These are phyloP conservation scores for Plantago ovata DNA, from an alignment of 257 asterid species.

Conservation along the genomic window DNA sequence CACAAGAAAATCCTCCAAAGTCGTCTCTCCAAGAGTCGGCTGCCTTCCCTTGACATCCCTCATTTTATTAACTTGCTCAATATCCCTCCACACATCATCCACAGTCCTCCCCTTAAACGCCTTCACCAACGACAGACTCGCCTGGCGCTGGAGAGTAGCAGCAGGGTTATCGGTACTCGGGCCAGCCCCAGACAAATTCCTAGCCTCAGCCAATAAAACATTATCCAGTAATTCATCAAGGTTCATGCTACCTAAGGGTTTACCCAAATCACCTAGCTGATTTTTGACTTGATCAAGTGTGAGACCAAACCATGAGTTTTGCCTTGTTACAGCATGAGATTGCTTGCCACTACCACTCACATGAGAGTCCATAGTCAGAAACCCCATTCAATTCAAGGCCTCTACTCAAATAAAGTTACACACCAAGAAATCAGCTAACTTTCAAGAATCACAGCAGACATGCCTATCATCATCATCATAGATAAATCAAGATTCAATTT, in stretches of 20 bases:
- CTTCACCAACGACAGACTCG: constrained; percentile 51
- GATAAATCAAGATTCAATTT: constrained; percentile 9
- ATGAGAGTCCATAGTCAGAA: constrained; percentile 68
- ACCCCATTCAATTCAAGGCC: constrained; percentile 65
- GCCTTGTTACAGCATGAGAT: constrained; percentile 41
- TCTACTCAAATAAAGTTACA: neutral
- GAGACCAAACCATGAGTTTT: constrained; percentile 64
- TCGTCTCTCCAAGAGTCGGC: constrained; percentile 65
- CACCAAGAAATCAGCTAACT: neutral
- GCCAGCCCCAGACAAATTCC: constrained; percentile 29
- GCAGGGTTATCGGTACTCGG: constrained; percentile 35
- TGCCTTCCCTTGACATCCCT: constrained; percentile 36
- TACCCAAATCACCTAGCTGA: constrained; percentile 53
- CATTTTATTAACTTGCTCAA: constrained; percentile 46
- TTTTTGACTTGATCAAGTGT: constrained; percentile 56
- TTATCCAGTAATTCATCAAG: constrained; percentile 65
- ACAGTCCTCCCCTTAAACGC: constrained; percentile 60
- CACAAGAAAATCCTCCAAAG: constrained; percentile 77
- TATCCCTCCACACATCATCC: constrained; percentile 68
- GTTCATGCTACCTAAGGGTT: constrained; percentile 66
- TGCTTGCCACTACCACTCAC: constrained; percentile 43
- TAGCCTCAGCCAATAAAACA: constrained; percentile 49
- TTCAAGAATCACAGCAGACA: neutral
- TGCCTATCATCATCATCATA: neutral
- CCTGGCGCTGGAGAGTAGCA: constrained; percentile 55